Conservation (phyloP, 2,329 filamentous ascomycete species). For the Microcyclospora tardicrescens region DNA sequence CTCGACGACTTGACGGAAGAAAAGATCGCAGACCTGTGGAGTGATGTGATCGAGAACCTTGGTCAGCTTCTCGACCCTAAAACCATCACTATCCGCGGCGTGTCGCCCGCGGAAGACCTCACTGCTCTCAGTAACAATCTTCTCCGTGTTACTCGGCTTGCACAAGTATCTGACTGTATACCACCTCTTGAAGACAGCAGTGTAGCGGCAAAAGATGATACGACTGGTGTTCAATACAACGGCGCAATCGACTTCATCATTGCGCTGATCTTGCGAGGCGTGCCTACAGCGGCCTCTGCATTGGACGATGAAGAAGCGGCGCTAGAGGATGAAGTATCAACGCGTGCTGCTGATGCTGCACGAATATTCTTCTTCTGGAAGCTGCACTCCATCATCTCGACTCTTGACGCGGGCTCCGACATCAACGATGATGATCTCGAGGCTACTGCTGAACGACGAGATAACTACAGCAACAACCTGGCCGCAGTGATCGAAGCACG, state of each 20-base stretch:
- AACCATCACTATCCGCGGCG: conserved; percentile 57
- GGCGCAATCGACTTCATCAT: conserved; percentile 55
- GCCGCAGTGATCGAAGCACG: conserved; percentile 37
- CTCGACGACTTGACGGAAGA: conserved; percentile 72
- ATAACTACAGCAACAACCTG: conserved; percentile 38
- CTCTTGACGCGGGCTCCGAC: conserved; percentile 38
- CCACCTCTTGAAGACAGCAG: conserved; percentile 53
- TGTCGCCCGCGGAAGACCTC: conserved; percentile 40
- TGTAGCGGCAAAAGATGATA: conserved; percentile 25
- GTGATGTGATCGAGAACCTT: conserved; percentile 63
- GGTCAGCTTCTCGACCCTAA: conserved; percentile 53
- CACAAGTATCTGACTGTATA: conserved; percentile 51
- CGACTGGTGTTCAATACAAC: conserved; percentile 11
- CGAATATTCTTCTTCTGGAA: conserved; percentile 93
- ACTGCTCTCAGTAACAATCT: conserved; percentile 21
- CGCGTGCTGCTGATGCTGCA: conserved; percentile 60
- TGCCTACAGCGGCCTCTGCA: conserved; percentile 47
- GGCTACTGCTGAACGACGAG: conserved; percentile 37
- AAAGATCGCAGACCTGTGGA: conserved; percentile 75
- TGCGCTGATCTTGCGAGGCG: conserved; percentile 60
- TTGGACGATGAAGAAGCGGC: conserved; percentile 51
- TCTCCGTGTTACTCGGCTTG: conserved; percentile 18
- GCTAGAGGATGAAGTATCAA: conserved; percentile 65
- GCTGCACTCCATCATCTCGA: conserved; percentile 30
- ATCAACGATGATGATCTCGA: conserved; percentile 49